These are phyloP conservation scores for Colletotrichum paranaense DNA, from an alignment of 2,329 filamentous ascomycete genomes.

Conservation along the genomic window DNA sequence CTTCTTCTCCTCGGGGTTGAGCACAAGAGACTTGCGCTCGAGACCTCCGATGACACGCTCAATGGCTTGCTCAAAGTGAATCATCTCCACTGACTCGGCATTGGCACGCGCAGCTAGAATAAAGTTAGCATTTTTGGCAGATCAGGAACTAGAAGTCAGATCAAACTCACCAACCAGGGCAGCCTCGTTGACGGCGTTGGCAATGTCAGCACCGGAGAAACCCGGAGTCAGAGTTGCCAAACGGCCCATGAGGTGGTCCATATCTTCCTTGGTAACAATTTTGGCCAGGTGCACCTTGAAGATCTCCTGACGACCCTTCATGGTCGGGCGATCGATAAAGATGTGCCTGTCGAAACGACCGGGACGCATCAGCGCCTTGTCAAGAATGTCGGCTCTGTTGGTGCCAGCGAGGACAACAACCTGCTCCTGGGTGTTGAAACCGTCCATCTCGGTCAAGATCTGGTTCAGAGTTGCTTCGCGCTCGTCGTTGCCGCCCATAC, in stretches of 20 bases:
- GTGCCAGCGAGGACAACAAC: slow-evolving; percentile 97
- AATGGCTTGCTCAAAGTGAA: slow-evolving; percentile 96
- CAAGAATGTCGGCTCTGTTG: slow-evolving; percentile 93
- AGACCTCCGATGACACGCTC: slow-evolving; percentile 96
- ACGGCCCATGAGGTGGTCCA: slow-evolving; percentile 88
- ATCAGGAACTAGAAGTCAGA: not conserved
- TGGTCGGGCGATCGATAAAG: slow-evolving; percentile 92
- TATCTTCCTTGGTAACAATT: slow-evolving; percentile 91
- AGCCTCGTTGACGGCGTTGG: slow-evolving; percentile 98
- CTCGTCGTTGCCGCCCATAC: slow-evolving; percentile 88
- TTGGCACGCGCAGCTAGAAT: slow-evolving; percentile 81
- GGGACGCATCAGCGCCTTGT: slow-evolving; percentile 92
- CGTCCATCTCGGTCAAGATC: slow-evolving; percentile 99
- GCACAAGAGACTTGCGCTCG: slow-evolving; percentile 96
- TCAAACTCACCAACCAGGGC: slow-evolving; percentile 84
- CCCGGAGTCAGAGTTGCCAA: slow-evolving; percentile 93
- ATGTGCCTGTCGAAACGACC: slow-evolving; percentile 98
- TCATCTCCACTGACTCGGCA: slow-evolving; percentile 84
- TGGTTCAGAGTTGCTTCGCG: slow-evolving; percentile 97
- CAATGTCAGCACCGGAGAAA: slow-evolving; percentile 97
- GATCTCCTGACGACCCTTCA: slow-evolving; percentile 96
- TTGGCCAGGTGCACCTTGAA: slow-evolving; percentile 95
- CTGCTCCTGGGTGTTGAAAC: slow-evolving; percentile 96
- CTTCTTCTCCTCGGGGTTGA: slow-evolving; percentile 93
- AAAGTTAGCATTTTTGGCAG: slow-evolving; percentile 51